These are phyloP conservation scores for Gossypium rotundifolium DNA, from an alignment of 345 rosid genomes.

Conservation along the genomic window DNA sequence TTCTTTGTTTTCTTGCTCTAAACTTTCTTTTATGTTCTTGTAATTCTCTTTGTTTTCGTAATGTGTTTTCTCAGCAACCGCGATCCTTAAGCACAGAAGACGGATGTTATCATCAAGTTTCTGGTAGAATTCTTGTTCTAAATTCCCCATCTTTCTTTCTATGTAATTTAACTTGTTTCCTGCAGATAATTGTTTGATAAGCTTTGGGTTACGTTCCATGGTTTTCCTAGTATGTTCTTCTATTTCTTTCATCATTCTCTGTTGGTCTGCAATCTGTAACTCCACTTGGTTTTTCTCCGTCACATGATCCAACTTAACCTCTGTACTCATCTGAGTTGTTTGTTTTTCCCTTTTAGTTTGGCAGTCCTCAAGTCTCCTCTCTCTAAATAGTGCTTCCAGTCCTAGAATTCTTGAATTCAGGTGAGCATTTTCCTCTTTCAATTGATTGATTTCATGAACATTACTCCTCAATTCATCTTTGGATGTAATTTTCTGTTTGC, in stretches of 20 bases:
- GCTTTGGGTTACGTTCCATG: constrained; percentile 24
- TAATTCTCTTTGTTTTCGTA: constrained; percentile 46
- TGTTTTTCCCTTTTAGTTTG: constrained; percentile 12
- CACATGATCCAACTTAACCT: constrained; percentile 29
- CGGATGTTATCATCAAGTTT: constrained; percentile 63
- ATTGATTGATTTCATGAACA: constrained; percentile 20
- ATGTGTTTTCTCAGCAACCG: constrained; percentile 67
- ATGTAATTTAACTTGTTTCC: constrained; percentile 31
- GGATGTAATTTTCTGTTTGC: constrained; percentile 22
- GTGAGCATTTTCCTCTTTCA: constrained; percentile 44
- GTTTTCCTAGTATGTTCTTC: constrained; percentile 29
- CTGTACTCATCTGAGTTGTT: constrained; percentile 20
- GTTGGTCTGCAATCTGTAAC: constrained; percentile 28
- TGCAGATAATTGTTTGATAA: constrained; percentile 25
- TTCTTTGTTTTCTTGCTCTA: constrained; percentile 31
- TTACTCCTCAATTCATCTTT: constrained; percentile 33
- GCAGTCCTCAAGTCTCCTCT: constrained; percentile 19
- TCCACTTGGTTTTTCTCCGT: constrained; percentile 26
- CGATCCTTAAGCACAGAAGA: constrained; percentile 50
- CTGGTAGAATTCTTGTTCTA: constrained; percentile 54
- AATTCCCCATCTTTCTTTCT: constrained; percentile 62
- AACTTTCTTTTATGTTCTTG: constrained; percentile 29
- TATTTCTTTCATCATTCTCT: constrained; percentile 29
- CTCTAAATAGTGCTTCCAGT: constrained; percentile 22
- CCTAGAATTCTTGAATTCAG: constrained; percentile 30